Evolutionary conservation across 371 early-diverging fungal species (phyloP).

Genomic region (Dipsacomyces acuminosporus): DNA sequence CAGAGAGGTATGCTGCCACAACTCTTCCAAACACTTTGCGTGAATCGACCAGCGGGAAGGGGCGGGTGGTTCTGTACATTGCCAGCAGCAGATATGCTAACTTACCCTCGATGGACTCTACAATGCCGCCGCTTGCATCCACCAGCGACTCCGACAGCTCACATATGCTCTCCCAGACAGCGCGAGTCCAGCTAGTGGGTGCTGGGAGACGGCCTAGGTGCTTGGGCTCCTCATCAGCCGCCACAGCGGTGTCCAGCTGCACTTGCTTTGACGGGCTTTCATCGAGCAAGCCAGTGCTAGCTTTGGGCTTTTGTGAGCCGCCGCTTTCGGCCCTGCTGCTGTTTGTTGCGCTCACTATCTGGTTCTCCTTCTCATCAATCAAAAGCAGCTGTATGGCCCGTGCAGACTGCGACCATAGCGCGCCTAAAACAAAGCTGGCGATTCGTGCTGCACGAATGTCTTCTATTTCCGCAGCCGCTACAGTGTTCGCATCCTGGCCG

Average conservation of each 20-base stretch:
- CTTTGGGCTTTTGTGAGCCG: neutral
- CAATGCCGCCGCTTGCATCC: neutral
- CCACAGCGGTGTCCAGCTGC: neutral
- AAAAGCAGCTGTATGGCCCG: conserved; percentile 13
- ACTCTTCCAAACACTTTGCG: conserved; percentile 18
- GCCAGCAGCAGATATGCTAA: conserved; percentile 17
- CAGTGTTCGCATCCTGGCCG: neutral
- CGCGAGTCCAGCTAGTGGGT: conserved; percentile 39
- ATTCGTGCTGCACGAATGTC: conserved; percentile 24
- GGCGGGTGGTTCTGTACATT: conserved; percentile 15
- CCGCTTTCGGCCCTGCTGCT: neutral
- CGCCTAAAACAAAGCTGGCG: conserved; percentile 18
- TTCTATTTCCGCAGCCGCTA: conserved; percentile 3
- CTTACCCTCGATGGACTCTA: conserved; percentile 11
- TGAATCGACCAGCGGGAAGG: conserved; percentile 38
- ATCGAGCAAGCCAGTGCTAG: neutral
- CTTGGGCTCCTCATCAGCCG: conserved; percentile 27
- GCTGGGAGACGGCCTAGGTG: conserved; percentile 30
- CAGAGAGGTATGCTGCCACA: neutral
- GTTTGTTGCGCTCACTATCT: neutral
- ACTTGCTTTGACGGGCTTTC: neutral
- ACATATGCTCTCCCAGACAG: conserved; percentile 28
- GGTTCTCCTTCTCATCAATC: neutral
- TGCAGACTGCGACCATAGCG: conserved; percentile 15
- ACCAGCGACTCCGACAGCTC: conserved; percentile 15